Evolutionary conservation across 495 filamentous ascomycete genomes (phyloP).

Genomic region (Xeromyces bisporus): DNA sequence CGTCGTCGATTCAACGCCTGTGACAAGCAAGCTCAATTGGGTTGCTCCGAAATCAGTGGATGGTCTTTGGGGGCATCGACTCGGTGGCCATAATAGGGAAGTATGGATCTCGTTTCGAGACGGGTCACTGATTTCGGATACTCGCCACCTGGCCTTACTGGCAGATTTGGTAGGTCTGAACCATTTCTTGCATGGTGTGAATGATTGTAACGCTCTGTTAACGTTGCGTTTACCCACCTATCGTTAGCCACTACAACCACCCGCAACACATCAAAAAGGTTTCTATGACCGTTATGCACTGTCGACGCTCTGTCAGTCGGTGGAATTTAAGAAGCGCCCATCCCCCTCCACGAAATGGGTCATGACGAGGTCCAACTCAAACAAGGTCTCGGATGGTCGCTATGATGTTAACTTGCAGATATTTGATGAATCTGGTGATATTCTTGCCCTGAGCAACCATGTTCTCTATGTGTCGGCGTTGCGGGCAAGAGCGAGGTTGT

Average conservation of each 20-base stretch:
- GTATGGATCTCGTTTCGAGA: conserved; percentile 12
- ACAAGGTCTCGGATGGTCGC: conserved; percentile 6
- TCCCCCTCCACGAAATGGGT: conserved; percentile 8
- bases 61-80: conserved; percentile 10
- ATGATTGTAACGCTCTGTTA: neutral
- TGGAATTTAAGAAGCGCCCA: conserved; percentile 13
- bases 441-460: conserved; percentile 11
- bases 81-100: conserved; percentile 10
- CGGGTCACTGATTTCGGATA: conserved; percentile 6
- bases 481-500: too few relatives aligned
- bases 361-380: conserved; percentile 9
- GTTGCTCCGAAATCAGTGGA: conserved; percentile 5
- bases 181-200: neutral
- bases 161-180: conserved; percentile 8
- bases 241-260: conserved; percentile 10
- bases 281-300: conserved; percentile 9
- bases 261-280: conserved; percentile 8
- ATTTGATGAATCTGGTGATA: conserved; percentile 3
- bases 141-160: conserved; percentile 7
- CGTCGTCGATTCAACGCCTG: conserved; percentile 10
- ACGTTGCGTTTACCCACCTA: too few relatives aligned
- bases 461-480: conserved; percentile 6
- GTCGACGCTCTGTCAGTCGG: conserved; percentile 11
- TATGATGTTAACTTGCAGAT: conserved; percentile 11
- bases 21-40: conserved; percentile 10